Conservation (phyloP, 2,329 filamentous ascomycete species). For the Magnaporthiopsis incrustans region DNA sequence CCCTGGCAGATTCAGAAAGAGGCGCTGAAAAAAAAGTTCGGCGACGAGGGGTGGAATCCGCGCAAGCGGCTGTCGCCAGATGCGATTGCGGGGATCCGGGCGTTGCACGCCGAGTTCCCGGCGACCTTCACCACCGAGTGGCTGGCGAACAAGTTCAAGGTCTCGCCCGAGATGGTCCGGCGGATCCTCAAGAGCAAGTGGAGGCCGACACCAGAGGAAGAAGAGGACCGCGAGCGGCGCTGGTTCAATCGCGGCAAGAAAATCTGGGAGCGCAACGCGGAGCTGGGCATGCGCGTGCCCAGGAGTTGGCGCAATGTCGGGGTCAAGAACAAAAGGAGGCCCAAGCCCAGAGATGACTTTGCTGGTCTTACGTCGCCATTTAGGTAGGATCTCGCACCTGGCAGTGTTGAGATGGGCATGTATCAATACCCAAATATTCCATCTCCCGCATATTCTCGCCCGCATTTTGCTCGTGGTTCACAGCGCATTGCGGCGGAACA, state of each 20-base stretch:
- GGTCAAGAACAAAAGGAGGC: constrained; percentile 8
- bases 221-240: constrained; percentile 47
- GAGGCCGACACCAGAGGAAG: constrained; percentile 50
- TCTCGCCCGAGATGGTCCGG: constrained; percentile 81
- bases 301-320: constrained; percentile 51
- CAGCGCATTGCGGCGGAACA: background rate
- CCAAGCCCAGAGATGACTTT: background rate
- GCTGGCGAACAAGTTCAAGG: constrained; percentile 70
- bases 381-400: too few relatives aligned
- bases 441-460: background rate
- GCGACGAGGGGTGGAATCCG: constrained; percentile 68
- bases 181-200: constrained; percentile 79
- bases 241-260: constrained; percentile 54
- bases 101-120: constrained; percentile 70
- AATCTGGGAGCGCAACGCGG: constrained; percentile 53
- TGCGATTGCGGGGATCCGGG: constrained; percentile 80
- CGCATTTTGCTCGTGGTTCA: background rate
- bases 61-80: constrained; percentile 85
- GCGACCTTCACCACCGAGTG: constrained; percentile 65
- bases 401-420: background rate
- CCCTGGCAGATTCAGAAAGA: constrained; percentile 72
- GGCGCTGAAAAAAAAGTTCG: constrained; percentile 68
- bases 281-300: constrained; percentile 54
- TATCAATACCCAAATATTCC: background rate
- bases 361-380: background rate